Conservation (phyloP, 2,329 filamentous ascomycete genomes). For the Monilinia fructigena region DNA sequence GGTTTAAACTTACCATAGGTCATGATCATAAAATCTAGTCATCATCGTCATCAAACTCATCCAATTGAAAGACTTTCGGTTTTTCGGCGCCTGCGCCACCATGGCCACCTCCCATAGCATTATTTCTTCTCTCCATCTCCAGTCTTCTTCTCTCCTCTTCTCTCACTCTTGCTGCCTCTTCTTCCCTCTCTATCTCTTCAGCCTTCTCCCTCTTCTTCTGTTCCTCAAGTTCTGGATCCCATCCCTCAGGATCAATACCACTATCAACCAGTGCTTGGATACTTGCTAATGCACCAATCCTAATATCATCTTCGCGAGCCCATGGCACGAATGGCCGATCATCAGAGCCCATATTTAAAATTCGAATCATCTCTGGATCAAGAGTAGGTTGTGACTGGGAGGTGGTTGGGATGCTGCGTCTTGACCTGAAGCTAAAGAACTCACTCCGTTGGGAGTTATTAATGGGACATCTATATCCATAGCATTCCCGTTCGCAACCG, state of each 20-base stretch:
- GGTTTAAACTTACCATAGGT: slow-evolving; percentile 8
- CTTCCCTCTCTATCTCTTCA: slow-evolving; percentile 37
- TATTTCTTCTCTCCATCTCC: slow-evolving; percentile 34
- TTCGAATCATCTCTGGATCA: slow-evolving; percentile 41
- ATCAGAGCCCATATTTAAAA: slow-evolving; percentile 52
- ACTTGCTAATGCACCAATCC: slow-evolving; percentile 63
- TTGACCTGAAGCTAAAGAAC: neutral
- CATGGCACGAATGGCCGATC: slow-evolving; percentile 70
- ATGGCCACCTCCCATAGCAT: slow-evolving; percentile 10
- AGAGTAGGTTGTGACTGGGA: slow-evolving; percentile 35
- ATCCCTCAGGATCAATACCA: slow-evolving; percentile 60
- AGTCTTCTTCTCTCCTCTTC: slow-evolving; percentile 38
- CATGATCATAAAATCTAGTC: slow-evolving; percentile 28
- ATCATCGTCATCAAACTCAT: slow-evolving; percentile 46
- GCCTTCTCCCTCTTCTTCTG: slow-evolving; percentile 34
- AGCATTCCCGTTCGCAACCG: slow-evolving; percentile 20
- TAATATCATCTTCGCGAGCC: slow-evolving; percentile 70
- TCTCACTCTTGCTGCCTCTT: slow-evolving; percentile 36
- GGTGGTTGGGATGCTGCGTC: slow-evolving; percentile 29
- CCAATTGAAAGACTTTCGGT: slow-evolving; percentile 44
- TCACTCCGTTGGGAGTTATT: slow-evolving; percentile 19
- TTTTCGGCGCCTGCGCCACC: slow-evolving; percentile 31
- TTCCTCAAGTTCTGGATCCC: slow-evolving; percentile 52
- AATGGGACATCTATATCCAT: slow-evolving; percentile 30
- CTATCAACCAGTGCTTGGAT: slow-evolving; percentile 61